Evolutionary conservation across 148 eudicot genomes (phyloP).

Genomic region (Beta vulgaris): DNA sequence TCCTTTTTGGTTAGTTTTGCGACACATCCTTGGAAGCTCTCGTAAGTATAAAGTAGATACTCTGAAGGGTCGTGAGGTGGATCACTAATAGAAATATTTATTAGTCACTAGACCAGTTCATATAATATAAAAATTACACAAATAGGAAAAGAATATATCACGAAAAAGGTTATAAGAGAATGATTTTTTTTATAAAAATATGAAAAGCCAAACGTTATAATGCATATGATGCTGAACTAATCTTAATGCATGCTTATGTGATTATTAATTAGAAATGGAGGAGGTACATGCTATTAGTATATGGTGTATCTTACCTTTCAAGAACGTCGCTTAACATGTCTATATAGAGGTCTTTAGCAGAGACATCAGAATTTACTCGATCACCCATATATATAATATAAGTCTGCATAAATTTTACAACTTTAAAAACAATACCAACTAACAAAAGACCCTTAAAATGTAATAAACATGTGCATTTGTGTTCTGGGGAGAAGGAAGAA

Average conservation of each 20-base stretch:
- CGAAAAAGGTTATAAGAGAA: no score
- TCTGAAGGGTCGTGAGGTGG: not conserved
- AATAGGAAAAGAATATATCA: no score
- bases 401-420: not conserved
- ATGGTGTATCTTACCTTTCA: constrained; percentile 7
- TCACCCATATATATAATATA: constrained; percentile 33
- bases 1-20: constrained; percentile 18
- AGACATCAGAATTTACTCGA: not conserved
- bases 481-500: no score
- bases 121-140: no score
- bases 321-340: constrained; percentile 21
- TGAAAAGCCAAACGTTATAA: no score
- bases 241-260: no score
- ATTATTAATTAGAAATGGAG: no score
- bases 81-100: not conserved
- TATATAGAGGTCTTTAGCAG: not conserved
- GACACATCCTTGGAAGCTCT: constrained; percentile 25
- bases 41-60: constrained; percentile 18
- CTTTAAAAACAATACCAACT: not conserved
- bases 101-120: no score
- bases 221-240: no score
- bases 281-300: no score
- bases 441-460: not conserved
- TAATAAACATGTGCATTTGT: not conserved
- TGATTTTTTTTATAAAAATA: no score